Conservation (phyloP, 768 basidiomycete genomes). For the Pholiota microspora region DNA sequence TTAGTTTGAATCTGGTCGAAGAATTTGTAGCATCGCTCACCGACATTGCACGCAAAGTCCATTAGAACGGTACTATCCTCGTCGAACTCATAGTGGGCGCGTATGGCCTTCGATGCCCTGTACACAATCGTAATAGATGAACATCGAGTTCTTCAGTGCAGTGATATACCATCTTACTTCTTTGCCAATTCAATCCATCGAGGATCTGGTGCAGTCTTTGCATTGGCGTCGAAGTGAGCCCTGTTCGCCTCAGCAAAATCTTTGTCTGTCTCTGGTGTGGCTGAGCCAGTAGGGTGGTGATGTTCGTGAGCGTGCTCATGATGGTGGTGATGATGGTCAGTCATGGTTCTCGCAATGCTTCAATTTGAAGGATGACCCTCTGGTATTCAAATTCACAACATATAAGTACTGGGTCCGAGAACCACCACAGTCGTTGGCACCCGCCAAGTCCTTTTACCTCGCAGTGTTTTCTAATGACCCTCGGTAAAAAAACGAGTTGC, state of each 20-base stretch:
- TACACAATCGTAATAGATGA: too few species aligned
- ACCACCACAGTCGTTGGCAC: too few species aligned
- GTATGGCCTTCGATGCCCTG: background rate
- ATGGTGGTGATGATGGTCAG: slow-evolving; percentile 1
- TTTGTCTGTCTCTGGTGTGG: background rate
- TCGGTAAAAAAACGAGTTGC: too few species aligned
- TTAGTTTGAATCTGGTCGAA: too few species aligned
- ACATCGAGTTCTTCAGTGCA: background rate
- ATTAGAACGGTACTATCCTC: slow-evolving; percentile 3
- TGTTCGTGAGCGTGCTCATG: background rate
- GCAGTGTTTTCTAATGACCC: too few species aligned
- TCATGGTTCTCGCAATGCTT: too few species aligned
- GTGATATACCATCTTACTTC: background rate
- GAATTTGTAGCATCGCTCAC: background rate
- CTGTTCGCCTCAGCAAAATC: slow-evolving; percentile 1
- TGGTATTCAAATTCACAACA: too few species aligned
- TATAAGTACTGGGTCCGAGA: too few species aligned
- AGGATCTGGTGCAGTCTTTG: background rate
- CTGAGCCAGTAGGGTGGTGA: background rate
- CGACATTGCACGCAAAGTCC: slow-evolving; percentile 7
- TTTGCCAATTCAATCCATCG: slow-evolving; percentile 1
- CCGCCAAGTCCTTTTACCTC: too few species aligned
- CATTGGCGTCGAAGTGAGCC: slow-evolving; percentile 1
- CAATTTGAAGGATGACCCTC: too few species aligned
- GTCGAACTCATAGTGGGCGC: background rate